These are phyloP conservation scores for Oryza punctata DNA, from an alignment of 176 grass and related monocot genomes.

Conservation along the genomic window DNA sequence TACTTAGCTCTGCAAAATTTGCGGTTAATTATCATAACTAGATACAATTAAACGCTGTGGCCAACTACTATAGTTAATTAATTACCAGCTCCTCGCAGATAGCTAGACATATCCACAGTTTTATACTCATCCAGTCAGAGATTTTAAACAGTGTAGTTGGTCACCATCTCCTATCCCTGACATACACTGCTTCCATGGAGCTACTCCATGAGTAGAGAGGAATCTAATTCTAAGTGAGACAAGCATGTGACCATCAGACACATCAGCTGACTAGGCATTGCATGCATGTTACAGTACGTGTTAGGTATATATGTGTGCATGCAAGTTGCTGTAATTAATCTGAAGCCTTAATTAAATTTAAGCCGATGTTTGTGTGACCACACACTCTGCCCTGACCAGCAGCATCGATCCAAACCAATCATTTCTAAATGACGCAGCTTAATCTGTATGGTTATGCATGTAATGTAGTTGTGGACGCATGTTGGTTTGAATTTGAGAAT, in stretches of 20 bases:
- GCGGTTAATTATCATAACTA: background rate
- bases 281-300: background rate
- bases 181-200: slow-evolving; percentile 32
- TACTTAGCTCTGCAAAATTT: background rate
- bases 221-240: slow-evolving; percentile 35
- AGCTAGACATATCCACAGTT: background rate
- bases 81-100: background rate
- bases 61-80: background rate
- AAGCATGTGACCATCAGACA: background rate
- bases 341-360: background rate
- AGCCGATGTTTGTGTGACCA: background rate
- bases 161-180: slow-evolving; percentile 31
- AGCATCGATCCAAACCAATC: background rate
- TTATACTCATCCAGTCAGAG: slow-evolving; percentile 10
- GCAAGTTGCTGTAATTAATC: background rate
- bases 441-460: background rate
- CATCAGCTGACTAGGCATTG: background rate
- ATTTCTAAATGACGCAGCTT: background rate
- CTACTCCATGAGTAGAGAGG: too few species aligned
- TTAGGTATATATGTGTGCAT: background rate
- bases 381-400: background rate
- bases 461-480: background rate
- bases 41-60: background rate
- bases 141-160: slow-evolving; percentile 4
- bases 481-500: background rate